Conservation (phyloP, 2,329 filamentous ascomycete genomes). For the Sclerotinia spermophila region DNA sequence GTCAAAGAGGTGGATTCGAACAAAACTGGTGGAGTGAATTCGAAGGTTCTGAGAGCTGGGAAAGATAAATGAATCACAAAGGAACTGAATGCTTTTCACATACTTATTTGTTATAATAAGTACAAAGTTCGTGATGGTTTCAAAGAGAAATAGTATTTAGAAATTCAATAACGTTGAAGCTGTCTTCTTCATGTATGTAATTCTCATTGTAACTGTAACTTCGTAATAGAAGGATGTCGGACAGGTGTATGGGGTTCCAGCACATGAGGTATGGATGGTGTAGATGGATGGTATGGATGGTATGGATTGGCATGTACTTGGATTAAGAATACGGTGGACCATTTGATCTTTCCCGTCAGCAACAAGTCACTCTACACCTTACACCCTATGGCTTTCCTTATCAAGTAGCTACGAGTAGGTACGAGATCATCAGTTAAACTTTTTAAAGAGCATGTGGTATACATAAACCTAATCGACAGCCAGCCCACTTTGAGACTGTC, state of each 20-base stretch:
- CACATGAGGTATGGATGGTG: neutral
- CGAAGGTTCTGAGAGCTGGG: neutral
- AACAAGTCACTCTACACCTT: neutral
- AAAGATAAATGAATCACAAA: neutral
- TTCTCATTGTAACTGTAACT: neutral
- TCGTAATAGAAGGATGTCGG: slow-evolving; percentile 1
- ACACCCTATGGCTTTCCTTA: neutral
- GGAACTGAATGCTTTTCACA: neutral
- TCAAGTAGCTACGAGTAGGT: neutral
- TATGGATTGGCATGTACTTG: neutral
- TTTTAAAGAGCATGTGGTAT: neutral
- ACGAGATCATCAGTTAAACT: neutral
- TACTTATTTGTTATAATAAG: neutral
- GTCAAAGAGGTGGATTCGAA: neutral
- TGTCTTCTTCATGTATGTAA: neutral
- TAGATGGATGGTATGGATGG: neutral
- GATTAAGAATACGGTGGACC: neutral
- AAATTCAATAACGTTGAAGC: neutral
- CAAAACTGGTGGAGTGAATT: neutral
- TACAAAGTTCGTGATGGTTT: too few species aligned
- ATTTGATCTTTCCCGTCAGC: neutral
- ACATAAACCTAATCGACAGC: neutral
- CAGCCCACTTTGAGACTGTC: neutral
- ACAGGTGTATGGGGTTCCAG: neutral
- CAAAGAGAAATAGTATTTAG: neutral